Evolutionary conservation across 805 yeast species (phyloP), one percentile per base, ranked within the genome.

Genomic region (Zygoascus tannicola): DNA sequence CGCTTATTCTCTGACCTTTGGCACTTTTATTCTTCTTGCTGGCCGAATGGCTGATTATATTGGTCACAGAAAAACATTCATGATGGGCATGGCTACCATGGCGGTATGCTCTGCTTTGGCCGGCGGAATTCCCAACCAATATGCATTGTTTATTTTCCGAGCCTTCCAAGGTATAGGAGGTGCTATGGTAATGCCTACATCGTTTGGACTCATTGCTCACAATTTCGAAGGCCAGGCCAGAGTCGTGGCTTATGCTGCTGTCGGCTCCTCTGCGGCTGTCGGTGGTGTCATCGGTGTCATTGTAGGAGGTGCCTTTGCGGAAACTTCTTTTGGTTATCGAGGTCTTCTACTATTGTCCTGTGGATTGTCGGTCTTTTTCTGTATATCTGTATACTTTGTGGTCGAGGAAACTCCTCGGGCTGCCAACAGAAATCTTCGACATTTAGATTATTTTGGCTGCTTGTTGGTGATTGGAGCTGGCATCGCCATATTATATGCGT

Each of bases 131-230:
- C 20, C 20, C 15, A 33, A 22, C n/a, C 4, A 14, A 4, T 32
- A 33, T 21, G 38, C 33, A 12, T 15, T 34, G 12, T 21, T 69
- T 41, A 63, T 70, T 0, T 61, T 71, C 41, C 57, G 75, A 49
- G 72, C 74, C 1, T 41, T 71, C 1, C 75, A 70, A 50, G 75
- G 75, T 10, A 51, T 69, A 4, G 60, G 66, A 15, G 75, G 67
- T 1, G 64, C 74, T 1, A 60, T 66, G 4, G 45, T 67, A 7
- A 55, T 71, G 15, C 75, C 75, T 2, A 54, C 63, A 5, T 55
- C 64, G 3, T 63, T 59, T 40, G 64, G 67, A 0, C 40, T 66
- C 10, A 57, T 65, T 4, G 65, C 63, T 0, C 47, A 56, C 36
- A 53, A 58, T 21, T 65, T 59, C 41, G 41, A 48, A 4, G 67